Conservation (phyloP, 139 green algal species). For the Chlamydomonas sp. region DNA sequence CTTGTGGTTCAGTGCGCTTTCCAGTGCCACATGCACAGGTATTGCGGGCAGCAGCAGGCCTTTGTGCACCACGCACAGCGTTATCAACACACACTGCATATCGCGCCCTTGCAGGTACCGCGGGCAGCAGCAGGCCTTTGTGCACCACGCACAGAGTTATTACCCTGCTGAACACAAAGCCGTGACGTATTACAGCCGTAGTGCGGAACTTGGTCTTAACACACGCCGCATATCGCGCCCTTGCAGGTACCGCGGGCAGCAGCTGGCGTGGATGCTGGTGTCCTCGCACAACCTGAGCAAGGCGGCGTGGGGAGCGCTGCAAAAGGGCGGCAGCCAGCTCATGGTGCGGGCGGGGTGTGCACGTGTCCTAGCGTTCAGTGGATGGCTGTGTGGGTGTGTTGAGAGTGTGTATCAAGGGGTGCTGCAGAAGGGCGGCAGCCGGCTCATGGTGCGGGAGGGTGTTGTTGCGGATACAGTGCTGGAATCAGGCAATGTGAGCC, state of each 20-base stretch:
- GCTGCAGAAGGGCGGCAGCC: too few species aligned
- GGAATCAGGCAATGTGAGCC: too few species aligned
- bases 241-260: conserved; percentile 23
- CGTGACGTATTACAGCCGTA: too few species aligned
- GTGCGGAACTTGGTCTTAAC: neutral
- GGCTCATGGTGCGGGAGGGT: too few species aligned
- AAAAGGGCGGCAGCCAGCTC: conserved; percentile 69
- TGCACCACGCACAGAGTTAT: conserved; percentile 79
- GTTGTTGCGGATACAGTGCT: too few species aligned
- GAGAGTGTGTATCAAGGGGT: neutral
- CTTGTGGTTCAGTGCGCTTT: too few species aligned
- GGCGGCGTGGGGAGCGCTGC: conserved; percentile 85
- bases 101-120: conserved; percentile 34
- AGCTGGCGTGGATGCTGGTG: conserved; percentile 72
- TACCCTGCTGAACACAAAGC: too few species aligned
- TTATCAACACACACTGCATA: too few species aligned
- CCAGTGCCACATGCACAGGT: neutral
- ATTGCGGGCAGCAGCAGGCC: conserved; percentile 55
- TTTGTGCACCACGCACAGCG: conserved; percentile 81
- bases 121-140: conserved; percentile 68
- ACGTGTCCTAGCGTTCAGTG: neutral
- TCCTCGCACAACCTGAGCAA: conserved; percentile 84
- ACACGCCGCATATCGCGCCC: too few species aligned
- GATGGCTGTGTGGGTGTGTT: neutral
- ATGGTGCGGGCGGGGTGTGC: conserved; percentile 33